These are phyloP conservation scores for Dicorynia guianensis DNA, from an alignment of 306 rosid genomes.

Conservation along the genomic window DNA sequence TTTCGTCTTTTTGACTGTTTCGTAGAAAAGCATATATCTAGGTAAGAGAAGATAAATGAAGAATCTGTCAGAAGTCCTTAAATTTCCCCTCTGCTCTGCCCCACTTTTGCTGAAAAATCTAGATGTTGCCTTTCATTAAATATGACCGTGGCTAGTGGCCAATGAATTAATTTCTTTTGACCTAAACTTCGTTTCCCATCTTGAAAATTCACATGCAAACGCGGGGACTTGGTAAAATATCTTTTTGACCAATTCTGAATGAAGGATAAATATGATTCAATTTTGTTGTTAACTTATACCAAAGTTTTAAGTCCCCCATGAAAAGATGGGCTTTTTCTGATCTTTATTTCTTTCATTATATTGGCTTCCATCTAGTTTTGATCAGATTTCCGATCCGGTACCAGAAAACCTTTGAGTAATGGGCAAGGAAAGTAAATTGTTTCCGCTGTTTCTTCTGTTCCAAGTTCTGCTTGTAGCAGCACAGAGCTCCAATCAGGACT, in stretches of 20 bases:
- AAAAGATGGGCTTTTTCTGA: slow-evolving; percentile 8
- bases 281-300: not conserved
- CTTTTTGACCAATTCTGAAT: slow-evolving; percentile 35
- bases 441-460: slow-evolving; percentile 46
- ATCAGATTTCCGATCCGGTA: slow-evolving; percentile 24
- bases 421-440: slow-evolving; percentile 44
- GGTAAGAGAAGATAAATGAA: not conserved
- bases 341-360: slow-evolving; percentile 32
- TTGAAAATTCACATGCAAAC: slow-evolving; percentile 16
- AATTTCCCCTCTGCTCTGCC: not conserved
- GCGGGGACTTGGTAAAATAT: slow-evolving; percentile 44
- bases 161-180: not conserved
- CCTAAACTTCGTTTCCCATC: not conserved
- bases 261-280: slow-evolving; percentile 33
- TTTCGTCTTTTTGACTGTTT: slow-evolving; percentile 24
- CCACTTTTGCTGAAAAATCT: not conserved
- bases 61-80: slow-evolving; percentile 16
- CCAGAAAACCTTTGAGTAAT: slow-evolving; percentile 31
- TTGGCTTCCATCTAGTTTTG: slow-evolving; percentile 1
- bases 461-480: slow-evolving; percentile 51
- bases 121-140: not conserved
- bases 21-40: not conserved
- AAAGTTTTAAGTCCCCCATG: slow-evolving; percentile 4
- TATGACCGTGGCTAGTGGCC: slow-evolving; percentile 16
- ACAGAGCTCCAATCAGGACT: slow-evolving; percentile 45